These are phyloP conservation scores for Suillus variegatus DNA, from an alignment of 768 basidiomycete genomes.

Conservation along the genomic window DNA sequence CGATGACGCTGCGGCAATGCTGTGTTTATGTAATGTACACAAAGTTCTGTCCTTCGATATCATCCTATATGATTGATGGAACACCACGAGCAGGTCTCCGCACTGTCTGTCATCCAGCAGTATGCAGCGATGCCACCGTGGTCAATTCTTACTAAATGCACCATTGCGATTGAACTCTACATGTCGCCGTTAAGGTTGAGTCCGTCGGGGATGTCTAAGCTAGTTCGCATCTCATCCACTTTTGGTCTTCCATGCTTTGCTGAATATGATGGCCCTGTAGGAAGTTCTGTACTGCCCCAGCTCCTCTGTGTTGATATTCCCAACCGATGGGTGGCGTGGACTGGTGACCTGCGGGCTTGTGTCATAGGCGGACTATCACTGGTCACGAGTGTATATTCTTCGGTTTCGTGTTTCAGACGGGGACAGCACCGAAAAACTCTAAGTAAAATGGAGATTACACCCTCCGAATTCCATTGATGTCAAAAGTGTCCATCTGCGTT, in stretches of 20 bases:
- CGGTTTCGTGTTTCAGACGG: background rate
- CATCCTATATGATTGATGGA: background rate
- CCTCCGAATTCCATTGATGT: background rate
- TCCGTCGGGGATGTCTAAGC: background rate
- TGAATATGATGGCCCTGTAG: background rate
- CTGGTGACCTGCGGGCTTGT: background rate
- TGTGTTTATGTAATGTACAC: background rate
- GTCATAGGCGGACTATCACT: background rate
- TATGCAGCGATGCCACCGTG: background rate
- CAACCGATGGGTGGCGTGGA: too few relatives aligned
- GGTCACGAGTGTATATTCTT: background rate
- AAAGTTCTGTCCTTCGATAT: background rate
- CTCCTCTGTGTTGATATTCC: background rate
- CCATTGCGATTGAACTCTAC: background rate
- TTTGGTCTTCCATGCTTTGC: background rate
- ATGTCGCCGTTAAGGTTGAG: background rate
- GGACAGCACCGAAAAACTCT: background rate
- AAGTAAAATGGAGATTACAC: background rate
- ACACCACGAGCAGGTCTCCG: background rate
- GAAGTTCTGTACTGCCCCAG: background rate
- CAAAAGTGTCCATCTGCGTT: background rate
- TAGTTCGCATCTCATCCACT: background rate
- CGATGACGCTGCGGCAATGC: background rate
- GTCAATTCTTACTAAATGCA: background rate
- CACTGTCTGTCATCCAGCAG: background rate